phyloP scores from a whole-genome alignment of 306 rosid genomes.

The Quercus robur region DNA sequence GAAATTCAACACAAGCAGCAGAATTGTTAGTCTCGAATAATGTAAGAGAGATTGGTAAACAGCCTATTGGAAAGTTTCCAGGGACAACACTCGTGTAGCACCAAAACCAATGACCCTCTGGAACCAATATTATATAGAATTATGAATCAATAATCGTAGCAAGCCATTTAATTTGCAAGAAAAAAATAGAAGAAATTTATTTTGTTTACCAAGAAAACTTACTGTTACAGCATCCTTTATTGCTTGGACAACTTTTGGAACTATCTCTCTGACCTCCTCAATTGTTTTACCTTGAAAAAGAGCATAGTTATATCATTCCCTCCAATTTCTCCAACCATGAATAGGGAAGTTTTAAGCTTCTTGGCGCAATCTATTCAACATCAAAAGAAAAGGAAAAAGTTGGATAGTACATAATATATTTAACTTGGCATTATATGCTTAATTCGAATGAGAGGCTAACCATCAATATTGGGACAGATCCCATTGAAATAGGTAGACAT shows the following conservation, averaged over 20 bases:
- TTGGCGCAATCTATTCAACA: slow-evolving; percentile 5
- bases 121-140: not conserved
- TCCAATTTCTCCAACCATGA: slow-evolving; percentile 23
- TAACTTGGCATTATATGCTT: no score
- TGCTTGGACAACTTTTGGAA: slow-evolving; percentile 18
- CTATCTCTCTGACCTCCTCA: slow-evolving; percentile 1
- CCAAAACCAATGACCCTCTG: slow-evolving; percentile 17
- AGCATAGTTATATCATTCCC: slow-evolving; percentile 12
- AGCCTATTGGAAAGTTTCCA: slow-evolving; percentile 10
- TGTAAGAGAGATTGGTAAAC: slow-evolving; percentile 11
- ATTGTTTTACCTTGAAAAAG: slow-evolving; percentile 8
- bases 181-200: not conserved
- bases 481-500: no score
- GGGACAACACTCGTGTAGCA: slow-evolving; percentile 14
- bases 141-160: not conserved
- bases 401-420: not conserved
- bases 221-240: slow-evolving; percentile 8
- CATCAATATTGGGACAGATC: no score
- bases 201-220: no score
- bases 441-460: no score
- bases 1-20: not conserved
- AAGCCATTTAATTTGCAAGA: not conserved
- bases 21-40: not conserved
- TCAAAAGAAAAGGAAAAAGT: not conserved
- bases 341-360: slow-evolving; percentile 6